Evolutionary conservation across 164 flowering plant genomes (phyloP).

Genomic region (grape (Vitis vinifera)): ASM3070453v1 NC_081818.1:571501-572000

Average conservation of each 20-base stretch:
- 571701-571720: no score
- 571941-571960: slow-evolving; percentile 75
- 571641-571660: no score
- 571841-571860: slow-evolving; percentile 73
- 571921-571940: slow-evolving; percentile 65
- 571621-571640: no score
- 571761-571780: slow-evolving; percentile 25
- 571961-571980: slow-evolving; percentile 79
- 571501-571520: no score
- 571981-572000: slow-evolving; percentile 61
- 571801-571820: slow-evolving; percentile 77
- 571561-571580: no score
- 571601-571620: no score
- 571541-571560: no score
- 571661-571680: no score
- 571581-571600: no score
- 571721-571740: no score
- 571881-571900: slow-evolving; percentile 95
- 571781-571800: slow-evolving; percentile 36
- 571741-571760: slow-evolving; percentile 35
- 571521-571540: no score
- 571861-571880: slow-evolving; percentile 84
- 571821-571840: slow-evolving; percentile 74
- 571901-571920: slow-evolving; percentile 81
- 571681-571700: no score